Percentiles rank a stretch among this genome's conserved stretches.
These are phyloP conservation scores for Phytophthora gonapodyides DNA, from an alignment of 352 stramenopile species.

Conservation along the genomic window DNA sequence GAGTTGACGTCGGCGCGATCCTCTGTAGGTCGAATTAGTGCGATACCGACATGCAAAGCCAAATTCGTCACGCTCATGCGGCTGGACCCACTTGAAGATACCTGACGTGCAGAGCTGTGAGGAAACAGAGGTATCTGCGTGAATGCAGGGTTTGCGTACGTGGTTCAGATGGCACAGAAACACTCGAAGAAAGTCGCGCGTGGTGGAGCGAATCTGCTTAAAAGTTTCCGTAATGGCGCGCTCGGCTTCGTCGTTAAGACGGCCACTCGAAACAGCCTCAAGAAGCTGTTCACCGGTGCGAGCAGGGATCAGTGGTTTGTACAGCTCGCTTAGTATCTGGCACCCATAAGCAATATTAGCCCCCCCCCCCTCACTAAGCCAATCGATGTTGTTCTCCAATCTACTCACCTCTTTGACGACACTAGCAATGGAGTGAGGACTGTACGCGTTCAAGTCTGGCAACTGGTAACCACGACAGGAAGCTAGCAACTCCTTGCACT, in stretches of 20 bases:
- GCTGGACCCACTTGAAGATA: conserved; percentile 45
- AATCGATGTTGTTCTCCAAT: neutral
- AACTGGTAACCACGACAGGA: conserved; percentile 22
- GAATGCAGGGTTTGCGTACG: conserved; percentile 26
- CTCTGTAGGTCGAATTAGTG: conserved; percentile 49
- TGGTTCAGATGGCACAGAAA: conserved; percentile 55
- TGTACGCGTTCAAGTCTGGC: conserved; percentile 46
- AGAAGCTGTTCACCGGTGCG: conserved; percentile 42
- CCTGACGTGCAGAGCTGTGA: conserved; percentile 19
- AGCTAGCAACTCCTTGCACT: conserved; percentile 36
- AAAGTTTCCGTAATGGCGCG: conserved; percentile 32
- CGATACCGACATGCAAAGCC: conserved; percentile 43
- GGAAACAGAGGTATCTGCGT: too few species aligned
- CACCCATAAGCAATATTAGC: neutral
- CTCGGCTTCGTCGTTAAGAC: conserved; percentile 15
- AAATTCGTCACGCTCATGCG: conserved; percentile 50
- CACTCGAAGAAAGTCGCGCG: conserved; percentile 51
- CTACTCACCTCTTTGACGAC: conserved; percentile 48
- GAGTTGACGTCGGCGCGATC: conserved; percentile 25
- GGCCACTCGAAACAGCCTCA: conserved; percentile 21
- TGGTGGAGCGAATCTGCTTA: conserved; percentile 39
- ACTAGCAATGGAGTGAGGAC: conserved; percentile 47
- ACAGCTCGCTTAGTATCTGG: conserved; percentile 44
- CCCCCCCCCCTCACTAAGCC: neutral
- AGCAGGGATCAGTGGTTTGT: conserved; percentile 50